These are phyloP conservation scores for Trichoderma oligosporum DNA, from an alignment of 2,329 filamentous ascomycete species.

Conservation along the genomic window DNA sequence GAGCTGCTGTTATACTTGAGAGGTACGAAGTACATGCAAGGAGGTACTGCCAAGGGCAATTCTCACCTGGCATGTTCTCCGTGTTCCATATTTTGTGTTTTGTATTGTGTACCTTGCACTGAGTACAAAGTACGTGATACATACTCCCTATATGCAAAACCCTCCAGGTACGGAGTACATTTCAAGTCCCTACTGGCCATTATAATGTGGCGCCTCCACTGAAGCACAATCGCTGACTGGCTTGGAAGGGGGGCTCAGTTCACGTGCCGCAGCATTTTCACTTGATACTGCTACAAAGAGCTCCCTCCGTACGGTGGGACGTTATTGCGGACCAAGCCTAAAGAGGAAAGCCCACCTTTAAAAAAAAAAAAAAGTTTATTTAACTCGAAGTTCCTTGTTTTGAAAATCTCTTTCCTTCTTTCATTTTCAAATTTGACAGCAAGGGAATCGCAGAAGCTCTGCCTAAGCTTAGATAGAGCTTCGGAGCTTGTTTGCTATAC, in stretches of 20 bases:
- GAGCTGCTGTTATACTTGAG: constrained; percentile 15
- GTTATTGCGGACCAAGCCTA: not conserved
- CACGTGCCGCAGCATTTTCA: constrained; percentile 19
- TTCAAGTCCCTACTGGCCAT: not conserved
- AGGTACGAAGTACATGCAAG: not conserved
- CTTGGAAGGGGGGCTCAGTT: constrained; percentile 4
- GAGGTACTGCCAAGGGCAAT: too few relatives aligned
- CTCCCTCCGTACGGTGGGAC: too few relatives aligned
- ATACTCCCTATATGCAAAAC: too few relatives aligned
- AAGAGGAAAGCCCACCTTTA: not conserved
- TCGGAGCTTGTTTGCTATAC: not conserved
- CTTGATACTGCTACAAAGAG: too few relatives aligned
- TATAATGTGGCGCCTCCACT: not conserved
- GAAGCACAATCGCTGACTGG: constrained; percentile 2
- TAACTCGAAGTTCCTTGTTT: constrained; percentile 4
- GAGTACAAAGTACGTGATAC: not conserved
- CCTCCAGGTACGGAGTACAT: too few relatives aligned
- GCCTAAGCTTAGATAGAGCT: not conserved
- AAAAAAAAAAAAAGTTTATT: constrained; percentile 17
- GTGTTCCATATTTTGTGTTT: too few relatives aligned
- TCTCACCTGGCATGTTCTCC: too few relatives aligned
- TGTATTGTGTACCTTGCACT: too few relatives aligned
- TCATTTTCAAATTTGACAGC: not conserved
- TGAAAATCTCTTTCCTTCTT: constrained; percentile 7
- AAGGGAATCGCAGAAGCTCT: not conserved